phyloP scores from a whole-genome alignment of 768 basidiomycete genomes.

The Termitomyces sp. region DNA sequence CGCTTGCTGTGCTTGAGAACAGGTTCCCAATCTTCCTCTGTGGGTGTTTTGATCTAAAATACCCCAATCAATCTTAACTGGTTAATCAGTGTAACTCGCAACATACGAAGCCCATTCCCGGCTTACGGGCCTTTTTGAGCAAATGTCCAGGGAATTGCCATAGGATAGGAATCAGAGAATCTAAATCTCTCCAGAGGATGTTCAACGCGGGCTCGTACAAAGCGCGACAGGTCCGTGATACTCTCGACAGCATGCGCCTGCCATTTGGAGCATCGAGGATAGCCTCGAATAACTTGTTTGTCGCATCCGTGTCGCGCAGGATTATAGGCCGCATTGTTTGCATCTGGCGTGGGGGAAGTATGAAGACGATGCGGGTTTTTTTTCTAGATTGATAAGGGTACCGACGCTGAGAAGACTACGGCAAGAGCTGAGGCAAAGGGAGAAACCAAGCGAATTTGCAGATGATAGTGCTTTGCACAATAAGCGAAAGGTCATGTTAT shows the following conservation, averaged over 20 bases:
- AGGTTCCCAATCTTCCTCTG: constrained; percentile 62
- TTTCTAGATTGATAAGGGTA: constrained; percentile 15
- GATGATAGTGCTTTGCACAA: constrained; percentile 28
- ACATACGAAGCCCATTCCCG: constrained; percentile 74
- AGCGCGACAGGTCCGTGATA: constrained; percentile 73
- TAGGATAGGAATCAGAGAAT: constrained; percentile 67
- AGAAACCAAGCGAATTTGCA: constrained; percentile 12
- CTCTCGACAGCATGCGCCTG: constrained; percentile 59
- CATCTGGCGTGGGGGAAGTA: constrained; percentile 36
- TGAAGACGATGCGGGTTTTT: constrained; percentile 23
- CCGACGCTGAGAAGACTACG: constrained; percentile 25
- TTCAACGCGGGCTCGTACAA: constrained; percentile 67
- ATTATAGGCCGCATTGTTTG: constrained; percentile 49
- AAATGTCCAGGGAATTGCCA: constrained; percentile 65
- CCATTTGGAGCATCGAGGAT: constrained; percentile 56
- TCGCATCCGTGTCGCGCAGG: constrained; percentile 58
- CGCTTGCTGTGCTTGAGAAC: constrained; percentile 64
- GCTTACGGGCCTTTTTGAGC: constrained; percentile 65
- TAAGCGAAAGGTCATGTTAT: constrained; percentile 30
- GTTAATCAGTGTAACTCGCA: not conserved
- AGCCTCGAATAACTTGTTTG: constrained; percentile 42
- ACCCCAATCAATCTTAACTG: not conserved
- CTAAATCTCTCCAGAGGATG: constrained; percentile 73
- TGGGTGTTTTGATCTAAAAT: constrained; percentile 52
- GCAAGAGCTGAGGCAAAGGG: constrained; percentile 25